These are phyloP conservation scores for Plantago coronopus DNA, from an alignment of 305 asterid species.

Conservation along the genomic window DNA sequence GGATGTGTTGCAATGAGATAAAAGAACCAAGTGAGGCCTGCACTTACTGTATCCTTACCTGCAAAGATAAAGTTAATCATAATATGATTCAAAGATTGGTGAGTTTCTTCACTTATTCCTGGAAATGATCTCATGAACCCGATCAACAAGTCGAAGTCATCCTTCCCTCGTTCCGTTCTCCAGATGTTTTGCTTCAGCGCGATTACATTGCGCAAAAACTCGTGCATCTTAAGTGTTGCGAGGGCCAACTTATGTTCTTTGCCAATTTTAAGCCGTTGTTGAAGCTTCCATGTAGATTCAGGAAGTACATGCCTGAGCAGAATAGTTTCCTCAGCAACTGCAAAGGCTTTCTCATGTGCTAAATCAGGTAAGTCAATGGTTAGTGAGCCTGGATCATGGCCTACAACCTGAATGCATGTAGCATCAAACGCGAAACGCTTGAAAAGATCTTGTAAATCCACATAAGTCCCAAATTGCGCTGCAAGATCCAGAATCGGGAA, in stretches of 20 bases:
- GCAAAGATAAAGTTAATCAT: slow-evolving; percentile 42
- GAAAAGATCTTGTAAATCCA: slow-evolving; percentile 35
- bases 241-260: slow-evolving; percentile 27
- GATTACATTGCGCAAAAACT: slow-evolving; percentile 26
- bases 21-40: slow-evolving; percentile 40
- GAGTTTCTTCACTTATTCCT: slow-evolving; percentile 2
- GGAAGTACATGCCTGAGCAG: slow-evolving; percentile 40
- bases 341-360: slow-evolving; percentile 40
- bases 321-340: slow-evolving; percentile 40
- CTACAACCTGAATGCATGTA: slow-evolving; percentile 25
- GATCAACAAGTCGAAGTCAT: slow-evolving; percentile 30
- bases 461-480: slow-evolving; percentile 4
- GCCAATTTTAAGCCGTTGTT: slow-evolving; percentile 34
- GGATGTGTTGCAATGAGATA: slow-evolving; percentile 42
- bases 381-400: slow-evolving; percentile 41
- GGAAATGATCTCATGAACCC: slow-evolving; percentile 25
- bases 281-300: slow-evolving; percentile 29
- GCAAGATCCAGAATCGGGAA: slow-evolving; percentile 24
- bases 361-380: slow-evolving; percentile 25
- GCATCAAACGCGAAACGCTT: slow-evolving; percentile 30
- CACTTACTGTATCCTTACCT: slow-evolving; percentile 45
- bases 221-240: slow-evolving; percentile 25
- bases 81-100: slow-evolving; percentile 27
- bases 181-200: slow-evolving; percentile 24
- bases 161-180: not conserved